phyloP scores from a whole-genome alignment of 352 stramenopile species.

The Phytophthora megakarya region DNA sequence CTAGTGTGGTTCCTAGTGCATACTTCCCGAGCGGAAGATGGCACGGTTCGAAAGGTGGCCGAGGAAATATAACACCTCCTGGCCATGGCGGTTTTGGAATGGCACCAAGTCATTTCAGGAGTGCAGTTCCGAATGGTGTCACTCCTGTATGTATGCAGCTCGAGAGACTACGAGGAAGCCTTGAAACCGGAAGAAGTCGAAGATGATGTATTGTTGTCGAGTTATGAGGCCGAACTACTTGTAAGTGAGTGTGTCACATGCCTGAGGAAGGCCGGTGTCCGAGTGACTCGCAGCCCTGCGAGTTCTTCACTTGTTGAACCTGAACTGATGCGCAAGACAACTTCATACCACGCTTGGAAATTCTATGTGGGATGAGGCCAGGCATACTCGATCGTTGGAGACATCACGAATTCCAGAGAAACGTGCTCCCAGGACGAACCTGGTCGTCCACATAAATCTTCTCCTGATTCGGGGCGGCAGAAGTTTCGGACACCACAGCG shows the following conservation, averaged over 20 bases:
- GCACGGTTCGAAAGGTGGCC: not conserved
- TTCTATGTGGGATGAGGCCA: too few relatives aligned
- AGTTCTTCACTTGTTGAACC: not conserved
- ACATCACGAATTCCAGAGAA: too few relatives aligned
- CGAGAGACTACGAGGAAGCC: not conserved
- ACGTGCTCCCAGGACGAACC: too few relatives aligned
- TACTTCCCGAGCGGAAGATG: too few relatives aligned
- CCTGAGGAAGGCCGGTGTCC: not conserved
- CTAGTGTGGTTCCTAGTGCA: too few relatives aligned
- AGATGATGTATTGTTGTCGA: too few relatives aligned
- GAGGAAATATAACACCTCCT: not conserved
- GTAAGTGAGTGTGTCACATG: not conserved
- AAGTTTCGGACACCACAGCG: not conserved
- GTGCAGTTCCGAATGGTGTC: not conserved
- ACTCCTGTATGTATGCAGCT: not conserved
- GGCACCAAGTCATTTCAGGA: not conserved
- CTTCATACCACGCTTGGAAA: too few relatives aligned
- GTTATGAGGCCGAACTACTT: too few relatives aligned
- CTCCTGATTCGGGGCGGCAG: not conserved
- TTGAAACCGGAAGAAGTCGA: too few relatives aligned
- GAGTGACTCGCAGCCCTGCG: not conserved
- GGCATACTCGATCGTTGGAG: too few relatives aligned
- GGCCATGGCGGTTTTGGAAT: not conserved
- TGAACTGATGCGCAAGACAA: too few relatives aligned
- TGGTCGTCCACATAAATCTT: not conserved